These are phyloP conservation scores for Cardamine resedifolia DNA, from an alignment of 345 rosid genomes.

Conservation along the genomic window DNA sequence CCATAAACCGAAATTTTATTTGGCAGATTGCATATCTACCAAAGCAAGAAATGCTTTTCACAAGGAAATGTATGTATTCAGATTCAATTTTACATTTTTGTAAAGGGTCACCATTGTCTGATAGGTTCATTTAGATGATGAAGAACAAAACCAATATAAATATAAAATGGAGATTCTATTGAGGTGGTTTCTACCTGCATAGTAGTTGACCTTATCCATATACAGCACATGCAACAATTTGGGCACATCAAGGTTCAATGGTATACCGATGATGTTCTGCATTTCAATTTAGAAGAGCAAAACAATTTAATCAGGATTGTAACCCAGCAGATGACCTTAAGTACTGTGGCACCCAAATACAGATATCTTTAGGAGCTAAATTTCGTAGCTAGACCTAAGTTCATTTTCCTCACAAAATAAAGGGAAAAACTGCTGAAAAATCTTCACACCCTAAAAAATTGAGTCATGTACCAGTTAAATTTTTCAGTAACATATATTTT, in stretches of 20 bases:
- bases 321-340: background rate
- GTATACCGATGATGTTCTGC: constrained; percentile 82
- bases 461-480: background rate
- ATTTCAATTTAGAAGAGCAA: constrained; percentile 36
- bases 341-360: constrained; percentile 13
- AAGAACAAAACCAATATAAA: background rate
- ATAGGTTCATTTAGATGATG: constrained; percentile 5
- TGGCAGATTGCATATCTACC: background rate
- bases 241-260: constrained; percentile 70
- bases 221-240: constrained; percentile 71
- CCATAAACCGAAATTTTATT: background rate
- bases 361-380: constrained; percentile 13
- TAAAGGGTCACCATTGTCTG: background rate
- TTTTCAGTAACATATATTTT: background rate
- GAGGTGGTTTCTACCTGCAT: constrained; percentile 60
- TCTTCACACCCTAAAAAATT: background rate
- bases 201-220: constrained; percentile 69
- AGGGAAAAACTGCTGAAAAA: background rate
- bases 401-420: constrained; percentile 1
- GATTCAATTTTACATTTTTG: background rate
- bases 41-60: constrained; percentile 2
- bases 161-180: background rate
- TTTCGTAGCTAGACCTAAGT: background rate
- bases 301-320: background rate
- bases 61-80: background rate